A percentile compares a stretch with the other conserved stretches of the same genome.
Conservation (phyloP, 257 asterid species). For the Solanum arcanum region DNA sequence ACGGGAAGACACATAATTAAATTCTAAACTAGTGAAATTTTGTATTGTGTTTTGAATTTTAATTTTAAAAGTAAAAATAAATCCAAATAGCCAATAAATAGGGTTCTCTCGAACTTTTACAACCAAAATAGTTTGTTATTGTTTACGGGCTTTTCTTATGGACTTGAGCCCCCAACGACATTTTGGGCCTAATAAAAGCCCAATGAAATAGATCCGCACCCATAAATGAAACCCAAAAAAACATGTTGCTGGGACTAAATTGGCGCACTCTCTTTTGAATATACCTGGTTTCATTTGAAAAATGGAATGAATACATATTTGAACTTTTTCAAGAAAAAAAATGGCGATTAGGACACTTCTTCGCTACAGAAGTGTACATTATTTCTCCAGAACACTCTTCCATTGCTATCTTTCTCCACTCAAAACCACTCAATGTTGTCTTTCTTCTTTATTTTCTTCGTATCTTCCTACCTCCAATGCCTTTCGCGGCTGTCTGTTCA, state of each 20-base stretch:
- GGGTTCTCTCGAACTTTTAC: background rate
- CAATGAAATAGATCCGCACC: background rate
- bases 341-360: constrained; percentile 24
- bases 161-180: background rate
- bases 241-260: background rate
- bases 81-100: background rate
- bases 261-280: background rate
- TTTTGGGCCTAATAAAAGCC: background rate
- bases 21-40: background rate
- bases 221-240: background rate
- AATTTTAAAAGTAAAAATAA: background rate
- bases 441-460: background rate
- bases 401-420: constrained; percentile 4
- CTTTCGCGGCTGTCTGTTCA: constrained; percentile 9
- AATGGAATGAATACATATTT: background rate
- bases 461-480: background rate
- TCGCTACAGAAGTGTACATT: background rate
- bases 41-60: background rate
- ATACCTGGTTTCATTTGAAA: background rate
- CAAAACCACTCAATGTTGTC: background rate
- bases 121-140: background rate
- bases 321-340: background rate
- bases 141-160: background rate
- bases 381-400: background rate
- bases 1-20: background rate